Conservation (phyloP, 2,329 filamentous ascomycete species). For the Talaromyces sp. region DNA sequence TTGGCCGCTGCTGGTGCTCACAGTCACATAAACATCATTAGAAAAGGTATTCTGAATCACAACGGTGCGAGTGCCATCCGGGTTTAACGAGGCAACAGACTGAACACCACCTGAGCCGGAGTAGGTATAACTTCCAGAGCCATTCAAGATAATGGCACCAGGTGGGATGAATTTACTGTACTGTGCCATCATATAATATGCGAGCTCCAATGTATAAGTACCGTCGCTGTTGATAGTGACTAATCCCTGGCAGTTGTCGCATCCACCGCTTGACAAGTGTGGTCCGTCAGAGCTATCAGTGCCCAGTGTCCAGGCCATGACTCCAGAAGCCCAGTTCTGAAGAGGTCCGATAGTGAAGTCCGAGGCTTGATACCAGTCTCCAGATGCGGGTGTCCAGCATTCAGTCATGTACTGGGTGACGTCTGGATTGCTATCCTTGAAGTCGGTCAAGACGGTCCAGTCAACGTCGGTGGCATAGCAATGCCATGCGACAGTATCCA, state of each 20-base stretch:
- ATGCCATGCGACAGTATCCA: conserved; percentile 15
- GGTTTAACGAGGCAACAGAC: conserved; percentile 15
- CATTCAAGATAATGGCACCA: conserved; percentile 5
- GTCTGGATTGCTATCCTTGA: conserved; percentile 7
- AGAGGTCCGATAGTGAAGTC: conserved; percentile 11
- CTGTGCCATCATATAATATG: conserved; percentile 15
- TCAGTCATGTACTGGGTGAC: conserved; percentile 16
- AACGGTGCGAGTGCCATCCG: conserved; percentile 14
- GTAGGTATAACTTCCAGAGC: conserved; percentile 1
- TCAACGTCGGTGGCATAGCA: conserved; percentile 5
- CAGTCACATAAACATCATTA: conserved; percentile 8
- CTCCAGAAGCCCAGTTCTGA: conserved; percentile 15
- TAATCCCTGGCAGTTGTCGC: conserved; percentile 6
- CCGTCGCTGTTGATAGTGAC: conserved; percentile 10
- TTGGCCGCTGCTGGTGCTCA: conserved; percentile 9
- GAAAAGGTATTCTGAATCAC: conserved; percentile 13
- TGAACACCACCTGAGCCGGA: background rate
- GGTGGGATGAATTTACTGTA: conserved; percentile 13
- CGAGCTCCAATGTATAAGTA: conserved; percentile 9
- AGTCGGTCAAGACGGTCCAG: conserved; percentile 12
- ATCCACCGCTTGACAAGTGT: conserved; percentile 8
- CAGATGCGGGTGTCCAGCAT: conserved; percentile 9
- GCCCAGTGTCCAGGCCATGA: conserved; percentile 13
- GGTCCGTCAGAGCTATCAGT: conserved; percentile 6
- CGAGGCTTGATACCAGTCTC: conserved; percentile 7